Evolutionary conservation across 257 asterid species (phyloP), one percentile per base, ranked within the genome.

Genomic region (Penstemon eatonii): DNA sequence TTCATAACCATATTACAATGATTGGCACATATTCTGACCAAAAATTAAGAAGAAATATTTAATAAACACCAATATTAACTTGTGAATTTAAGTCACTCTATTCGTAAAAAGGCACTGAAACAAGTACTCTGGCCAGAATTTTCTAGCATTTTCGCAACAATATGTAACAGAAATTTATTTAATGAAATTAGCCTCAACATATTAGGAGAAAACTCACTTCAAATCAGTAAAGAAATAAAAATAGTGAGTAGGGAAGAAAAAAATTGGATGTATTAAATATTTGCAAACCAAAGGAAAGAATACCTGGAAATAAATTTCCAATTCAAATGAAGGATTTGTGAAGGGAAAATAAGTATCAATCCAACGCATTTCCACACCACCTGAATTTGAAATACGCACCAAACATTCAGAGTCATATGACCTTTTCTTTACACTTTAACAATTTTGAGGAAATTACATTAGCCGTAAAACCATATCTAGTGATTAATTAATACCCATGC

Each of bases 281-380:
- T 44, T 15, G 62, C 58, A 49, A 57, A 52, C 43, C 33, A 73
- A 53, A 63, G 41, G 25, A 46, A 62, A 46, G 55, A 8, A 12
- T 73, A 90, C 99, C 97, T 91, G 92, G 82, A 93, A 93, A 79
- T 76, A 87, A 71, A 90, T 90, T 82, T 93, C 99, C 83, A 93
- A 83, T 78, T 93, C 97, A 81, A 84, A 93, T 55, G 97, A 94
- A 42, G 97, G 99, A 78, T 81, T 71, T 19, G 99, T 94, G 80
- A 94, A 94, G 57, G 99, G 99, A 65, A 93, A 94, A 64, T 94
- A 94, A 47, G 96, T 86, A 86, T 94, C 99, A 60, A 94, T 76
- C 99, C 99, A 94, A 47, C 96, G 96, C 99, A 94, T 90, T 69
- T 94, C 96, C 69, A 89, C 96, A 37, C 85, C 83, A 76, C 99